Evolutionary conservation across 805 yeast genomes (phyloP).

Genomic region (Candida parachauliodes): DNA sequence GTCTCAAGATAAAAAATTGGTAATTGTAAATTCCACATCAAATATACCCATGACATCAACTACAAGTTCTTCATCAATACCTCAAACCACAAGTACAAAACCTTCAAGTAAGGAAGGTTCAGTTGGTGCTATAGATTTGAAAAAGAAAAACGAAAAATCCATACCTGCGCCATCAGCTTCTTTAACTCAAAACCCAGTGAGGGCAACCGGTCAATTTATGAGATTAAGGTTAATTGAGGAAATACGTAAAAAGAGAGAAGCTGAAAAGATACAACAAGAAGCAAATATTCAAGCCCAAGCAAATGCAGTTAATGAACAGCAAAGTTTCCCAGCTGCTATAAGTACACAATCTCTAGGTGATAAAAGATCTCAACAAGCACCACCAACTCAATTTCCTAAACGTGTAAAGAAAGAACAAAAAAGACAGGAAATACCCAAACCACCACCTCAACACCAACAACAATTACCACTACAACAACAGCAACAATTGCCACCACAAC

Average conservation of each 20-base stretch:
- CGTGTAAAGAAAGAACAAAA: constrained; percentile 11
- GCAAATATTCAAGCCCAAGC: constrained; percentile 39
- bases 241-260: constrained; percentile 62
- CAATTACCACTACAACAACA: constrained; percentile 13
- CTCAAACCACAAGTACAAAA: constrained; percentile 13
- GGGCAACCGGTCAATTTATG: constrained; percentile 62
- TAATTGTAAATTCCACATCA: constrained; percentile 32
- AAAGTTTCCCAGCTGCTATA: constrained; percentile 1
- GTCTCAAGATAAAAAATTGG: constrained; percentile 34
- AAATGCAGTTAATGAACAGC: constrained; percentile 8
- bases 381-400: constrained; percentile 11
- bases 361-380: constrained; percentile 11
- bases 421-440: constrained; percentile 17
- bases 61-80: constrained; percentile 14
- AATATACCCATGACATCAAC: constrained; percentile 11
- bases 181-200: constrained; percentile 11
- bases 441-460: constrained; percentile 15
- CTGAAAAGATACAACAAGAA: constrained; percentile 39
- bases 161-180: constrained; percentile 10
- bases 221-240: constrained; percentile 87
- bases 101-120: constrained; percentile 20
- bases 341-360: constrained; percentile 3
- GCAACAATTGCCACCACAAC: constrained; percentile 13
- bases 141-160: constrained; percentile 19
- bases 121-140: constrained; percentile 30